Percentiles rank a stretch among this genome's conserved stretches.
Conservation (phyloP, 2,329 filamentous ascomycete species). For the Neonectria neomacrospora region DNA sequence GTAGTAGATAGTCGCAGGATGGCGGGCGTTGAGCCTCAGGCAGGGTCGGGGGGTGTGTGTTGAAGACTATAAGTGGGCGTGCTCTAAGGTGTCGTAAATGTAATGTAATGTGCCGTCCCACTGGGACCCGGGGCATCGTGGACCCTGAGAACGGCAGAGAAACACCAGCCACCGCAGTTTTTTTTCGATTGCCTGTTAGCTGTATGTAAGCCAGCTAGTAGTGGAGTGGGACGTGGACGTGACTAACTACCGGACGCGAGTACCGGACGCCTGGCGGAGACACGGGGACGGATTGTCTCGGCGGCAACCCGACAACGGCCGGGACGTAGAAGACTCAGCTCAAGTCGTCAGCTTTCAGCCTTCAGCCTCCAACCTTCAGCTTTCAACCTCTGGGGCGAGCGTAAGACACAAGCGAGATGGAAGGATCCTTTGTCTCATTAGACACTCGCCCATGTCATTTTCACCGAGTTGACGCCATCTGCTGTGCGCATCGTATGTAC, state of each 20-base stretch:
- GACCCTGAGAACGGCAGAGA: neutral
- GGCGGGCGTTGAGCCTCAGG: conserved; percentile 16
- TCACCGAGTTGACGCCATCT: conserved; percentile 22
- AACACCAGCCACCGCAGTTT: neutral
- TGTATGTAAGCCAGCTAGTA: conserved; percentile 13
- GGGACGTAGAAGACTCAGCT: neutral
- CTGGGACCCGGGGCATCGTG: neutral
- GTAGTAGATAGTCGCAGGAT: conserved; percentile 8
- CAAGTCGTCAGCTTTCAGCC: neutral
- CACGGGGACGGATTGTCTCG: conserved; percentile 20
- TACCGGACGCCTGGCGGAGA: conserved; percentile 25
- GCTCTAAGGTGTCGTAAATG: conserved; percentile 5
- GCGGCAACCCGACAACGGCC: conserved; percentile 16
- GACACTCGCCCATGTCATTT: conserved; percentile 11
- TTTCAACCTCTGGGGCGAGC: neutral
- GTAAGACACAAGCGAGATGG: conserved; percentile 2
- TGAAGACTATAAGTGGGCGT: neutral
- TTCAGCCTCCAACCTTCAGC: neutral
- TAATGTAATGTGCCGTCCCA: conserved; percentile 15
- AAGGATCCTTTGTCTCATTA: conserved; percentile 4
- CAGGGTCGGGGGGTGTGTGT: conserved; percentile 4
- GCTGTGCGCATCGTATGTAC: conserved; percentile 14
- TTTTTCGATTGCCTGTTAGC: neutral
- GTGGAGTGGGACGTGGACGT: conserved; percentile 18
- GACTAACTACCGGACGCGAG: neutral